Base-by-base conservation (phyloP, 2,329 filamentous ascomycete genomes). In the Aspergillus sp. region DNA sequence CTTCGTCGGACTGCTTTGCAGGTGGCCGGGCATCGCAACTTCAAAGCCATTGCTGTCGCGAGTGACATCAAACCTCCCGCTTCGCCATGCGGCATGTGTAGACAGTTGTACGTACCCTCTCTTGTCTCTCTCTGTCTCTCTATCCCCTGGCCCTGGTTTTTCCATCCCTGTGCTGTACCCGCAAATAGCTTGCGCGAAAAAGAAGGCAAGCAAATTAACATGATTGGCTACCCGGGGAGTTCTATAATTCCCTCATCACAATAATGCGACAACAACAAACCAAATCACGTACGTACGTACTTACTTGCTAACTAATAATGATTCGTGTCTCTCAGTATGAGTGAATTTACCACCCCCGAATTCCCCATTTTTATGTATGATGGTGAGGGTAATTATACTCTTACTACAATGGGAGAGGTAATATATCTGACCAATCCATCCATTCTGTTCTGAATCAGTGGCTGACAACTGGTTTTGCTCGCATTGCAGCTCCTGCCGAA, bases 301-400 rank as follows among this genome's bases (percentile, higher is more conserved):
- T 11, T 32, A 32, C 30, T 32, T 32, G 8, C 61, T 68, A 27
- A 65, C 59, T 48, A 42, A 42, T 10, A 13, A 36, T 36, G 32
- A 36, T 36, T 13, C 11, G 32, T 15, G n/a, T 32, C 10, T 25
- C 7, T 23, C 42, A 78, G 77, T 56, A 92, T 94, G 66, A 87
- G 90, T 51, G 90, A 94, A 77, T 93, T 93, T 70, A 90, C 86
- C 66, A 76, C 83, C 6, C 71, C 87, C n/a, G 78, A 82, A 5
- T 87, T 86, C 60, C 94, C 92, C 0, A 84, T 99, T 59, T 87
- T 96, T 74, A 96, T 98, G 94, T 96, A 96, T 77, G 92, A 96
- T 75, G 89, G 88, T 74, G 84, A 92, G 64, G 89, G 88, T 2
- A 85, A 88, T 62, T 92, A 72, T 56, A 70, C 60, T 17, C 56